These are phyloP conservation scores for Hypsizygus marmoreus DNA, from an alignment of 768 basidiomycete genomes.

Conservation along the genomic window DNA sequence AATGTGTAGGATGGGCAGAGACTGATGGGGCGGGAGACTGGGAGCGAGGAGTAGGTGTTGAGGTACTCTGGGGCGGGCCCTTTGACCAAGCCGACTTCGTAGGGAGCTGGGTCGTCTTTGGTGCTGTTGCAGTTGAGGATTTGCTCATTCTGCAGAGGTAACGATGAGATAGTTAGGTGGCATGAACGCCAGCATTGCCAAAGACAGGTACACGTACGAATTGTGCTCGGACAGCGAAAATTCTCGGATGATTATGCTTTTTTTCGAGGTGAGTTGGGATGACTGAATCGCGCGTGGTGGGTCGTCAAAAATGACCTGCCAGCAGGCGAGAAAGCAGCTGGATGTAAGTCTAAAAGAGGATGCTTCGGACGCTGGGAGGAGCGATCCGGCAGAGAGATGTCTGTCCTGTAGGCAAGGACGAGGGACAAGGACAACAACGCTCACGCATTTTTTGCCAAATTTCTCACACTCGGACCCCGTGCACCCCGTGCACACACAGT, in stretches of 20 bases:
- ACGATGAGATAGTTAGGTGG: constrained; percentile 7
- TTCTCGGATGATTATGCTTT: constrained; percentile 26
- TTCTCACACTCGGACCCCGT: constrained; percentile 26
- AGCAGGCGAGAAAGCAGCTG: constrained; percentile 78
- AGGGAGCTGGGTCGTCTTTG: constrained; percentile 75
- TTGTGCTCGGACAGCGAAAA: constrained; percentile 40
- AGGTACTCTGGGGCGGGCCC: constrained; percentile 76
- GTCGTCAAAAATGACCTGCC: constrained; percentile 90
- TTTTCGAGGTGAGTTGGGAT: constrained; percentile 52
- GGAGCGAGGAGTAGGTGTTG: constrained; percentile 66
- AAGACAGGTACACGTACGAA: constrained; percentile 38
- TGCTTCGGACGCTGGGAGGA: constrained; percentile 42
- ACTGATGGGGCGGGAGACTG: constrained; percentile 73
- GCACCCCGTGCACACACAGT: constrained; percentile 12
- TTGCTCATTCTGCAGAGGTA: constrained; percentile 82
- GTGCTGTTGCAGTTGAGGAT: constrained; percentile 71
- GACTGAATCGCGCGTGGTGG: constrained; percentile 64
- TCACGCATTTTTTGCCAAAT: constrained; percentile 14
- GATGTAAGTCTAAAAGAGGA: constrained; percentile 48
- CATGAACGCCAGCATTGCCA: constrained; percentile 5
- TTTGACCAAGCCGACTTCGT: constrained; percentile 88
- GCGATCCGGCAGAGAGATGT: constrained; percentile 43
- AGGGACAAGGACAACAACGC: constrained; percentile 38
- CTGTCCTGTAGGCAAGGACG: constrained; percentile 43
- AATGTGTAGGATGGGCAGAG: constrained; percentile 59